phyloP scores from a whole-genome alignment of 768 basidiomycete species.

The Calocybe gangraenosa region DNA sequence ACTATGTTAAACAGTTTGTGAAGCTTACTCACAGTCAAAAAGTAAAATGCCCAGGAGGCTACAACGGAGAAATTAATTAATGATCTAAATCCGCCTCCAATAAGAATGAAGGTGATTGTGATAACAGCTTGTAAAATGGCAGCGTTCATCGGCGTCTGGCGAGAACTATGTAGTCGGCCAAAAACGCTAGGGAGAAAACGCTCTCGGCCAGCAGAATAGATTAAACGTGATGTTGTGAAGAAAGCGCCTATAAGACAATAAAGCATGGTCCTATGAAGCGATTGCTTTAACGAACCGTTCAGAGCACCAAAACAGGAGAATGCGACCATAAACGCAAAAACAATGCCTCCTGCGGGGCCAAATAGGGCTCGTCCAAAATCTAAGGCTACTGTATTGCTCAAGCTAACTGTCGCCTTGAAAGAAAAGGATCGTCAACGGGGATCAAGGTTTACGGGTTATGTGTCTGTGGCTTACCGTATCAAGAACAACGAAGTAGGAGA shows the following conservation, averaged over 20 bases:
- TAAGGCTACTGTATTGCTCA: constrained; percentile 83
- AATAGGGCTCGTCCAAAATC: constrained; percentile 90
- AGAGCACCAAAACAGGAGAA: constrained; percentile 94
- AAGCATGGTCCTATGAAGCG: not conserved
- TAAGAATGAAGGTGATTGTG: constrained; percentile 71
- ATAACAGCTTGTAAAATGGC: constrained; percentile 73
- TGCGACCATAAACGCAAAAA: constrained; percentile 90
- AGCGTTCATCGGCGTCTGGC: constrained; percentile 87
- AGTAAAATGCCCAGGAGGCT: constrained; percentile 85
- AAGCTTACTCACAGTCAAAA: constrained; percentile 62
- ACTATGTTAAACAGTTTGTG: not conserved
- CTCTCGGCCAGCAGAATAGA: constrained; percentile 87
- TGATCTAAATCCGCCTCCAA: constrained; percentile 87
- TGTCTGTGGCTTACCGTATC: constrained; percentile 51
- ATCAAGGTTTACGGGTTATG: not conserved
- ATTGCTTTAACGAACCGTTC: constrained; percentile 52
- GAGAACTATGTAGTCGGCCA: constrained; percentile 64
- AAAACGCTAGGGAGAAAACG: constrained; percentile 84
- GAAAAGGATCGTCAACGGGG: constrained; percentile 2
- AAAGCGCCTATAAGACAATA: constrained; percentile 46
- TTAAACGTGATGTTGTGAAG: constrained; percentile 77
- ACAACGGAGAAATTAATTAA: constrained; percentile 89
- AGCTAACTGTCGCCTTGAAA: constrained; percentile 53
- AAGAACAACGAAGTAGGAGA: constrained; percentile 93
- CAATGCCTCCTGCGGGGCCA: constrained; percentile 78